phyloP scores from a whole-genome alignment of 257 asterid genomes.

The Solanum sejunctum region DNA sequence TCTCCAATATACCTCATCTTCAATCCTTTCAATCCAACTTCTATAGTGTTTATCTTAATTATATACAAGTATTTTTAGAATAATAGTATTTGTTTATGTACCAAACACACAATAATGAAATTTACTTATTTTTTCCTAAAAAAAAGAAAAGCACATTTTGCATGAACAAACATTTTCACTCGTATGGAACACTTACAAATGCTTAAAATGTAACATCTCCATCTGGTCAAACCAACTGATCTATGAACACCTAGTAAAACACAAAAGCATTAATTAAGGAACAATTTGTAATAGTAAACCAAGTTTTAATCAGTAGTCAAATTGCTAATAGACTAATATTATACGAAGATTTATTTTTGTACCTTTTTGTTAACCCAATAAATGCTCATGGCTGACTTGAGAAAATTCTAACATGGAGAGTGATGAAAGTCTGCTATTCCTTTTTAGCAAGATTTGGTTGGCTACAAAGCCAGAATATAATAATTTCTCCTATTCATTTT shows the following conservation, averaged over 20 bases:
- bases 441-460: background rate
- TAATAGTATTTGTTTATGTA: background rate
- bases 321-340: background rate
- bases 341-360: background rate
- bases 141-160: too few relatives aligned
- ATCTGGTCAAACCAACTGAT: background rate
- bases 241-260: background rate
- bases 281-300: background rate
- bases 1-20: background rate
- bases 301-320: background rate
- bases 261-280: background rate
- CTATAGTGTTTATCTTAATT: background rate
- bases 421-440: background rate
- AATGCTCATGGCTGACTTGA: background rate
- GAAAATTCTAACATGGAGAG: background rate
- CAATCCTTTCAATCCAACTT: background rate
- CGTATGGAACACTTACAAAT: background rate
- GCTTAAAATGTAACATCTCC: background rate
- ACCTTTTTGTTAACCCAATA: background rate
- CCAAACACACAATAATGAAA: background rate
- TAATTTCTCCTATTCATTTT: background rate
- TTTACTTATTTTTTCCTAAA: background rate
- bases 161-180: background rate
- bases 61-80: background rate
- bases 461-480: background rate